Evolutionary conservation across 176 grass and related monocot species (phyloP), one percentile per base, ranked within the genome.

Genomic region (Microstegium vimineum): DNA sequence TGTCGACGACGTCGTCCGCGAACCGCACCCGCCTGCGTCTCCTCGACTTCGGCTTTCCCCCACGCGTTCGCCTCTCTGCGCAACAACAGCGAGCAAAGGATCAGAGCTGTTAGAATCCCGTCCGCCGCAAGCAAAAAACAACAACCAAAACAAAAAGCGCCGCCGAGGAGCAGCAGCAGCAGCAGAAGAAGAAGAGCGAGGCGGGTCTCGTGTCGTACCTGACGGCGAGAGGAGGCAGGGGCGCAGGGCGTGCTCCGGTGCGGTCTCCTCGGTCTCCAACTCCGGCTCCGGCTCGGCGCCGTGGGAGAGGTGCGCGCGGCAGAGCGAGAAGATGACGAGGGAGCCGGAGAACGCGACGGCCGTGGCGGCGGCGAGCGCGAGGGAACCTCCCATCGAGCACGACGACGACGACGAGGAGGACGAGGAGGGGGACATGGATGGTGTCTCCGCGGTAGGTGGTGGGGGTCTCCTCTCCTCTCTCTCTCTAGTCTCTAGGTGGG

Each of bases 281-380:
- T 25, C 57, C 2, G 22, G 1, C 23, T 62, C 57, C 49, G 71
- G 11, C 8, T 66, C 2, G 5, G 49, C 15, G 75, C 2, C 51
- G 56, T 63, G 62, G 73, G 68, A 32, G 17, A 81, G 56, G 69
- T 84, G 85, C 4, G 75, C 45, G 77, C 94, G 92, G 80, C 92
- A 85, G 81, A 97, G 69, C 74, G 94, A 91, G 85, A 90, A 77
- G 76, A 97, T 76, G 73, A 94, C 86, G 63, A 97, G 71, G 11
- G 94, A 94, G 57, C 94, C 92, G 15, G 94, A 97, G 40, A 97
- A 78, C 17, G 94, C 94, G 72, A 97, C 86, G 87, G 94, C 94
- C 0, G 94, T 97, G 34, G 92, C 94, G 4, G 90, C 94, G 0
- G 86, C 94, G 7, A 97, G 79, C 34, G 90, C 94, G 1, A 95